Conservation (phyloP, 179 eudicot genomes). For the Beta macrorhiza region DNA sequence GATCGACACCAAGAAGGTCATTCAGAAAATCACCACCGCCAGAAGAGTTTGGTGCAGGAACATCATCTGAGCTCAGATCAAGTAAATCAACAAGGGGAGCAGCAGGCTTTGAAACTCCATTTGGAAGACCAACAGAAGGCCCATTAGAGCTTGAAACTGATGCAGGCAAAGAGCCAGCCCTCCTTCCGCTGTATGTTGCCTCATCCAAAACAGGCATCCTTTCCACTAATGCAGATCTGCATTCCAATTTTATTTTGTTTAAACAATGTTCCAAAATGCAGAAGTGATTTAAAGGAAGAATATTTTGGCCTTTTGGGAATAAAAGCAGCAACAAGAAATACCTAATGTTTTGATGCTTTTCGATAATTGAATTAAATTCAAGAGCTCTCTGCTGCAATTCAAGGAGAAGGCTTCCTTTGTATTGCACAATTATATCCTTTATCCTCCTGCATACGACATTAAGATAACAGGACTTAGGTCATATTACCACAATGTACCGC, state of each 20-base stretch:
- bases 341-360: conserved; percentile 89
- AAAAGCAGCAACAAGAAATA: conserved; percentile 19
- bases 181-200: conserved; percentile 77
- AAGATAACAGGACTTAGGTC: background rate
- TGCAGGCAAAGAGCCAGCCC: conserved; percentile 69
- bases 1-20: conserved; percentile 86
- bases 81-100: conserved; percentile 95
- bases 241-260: conserved; percentile 22
- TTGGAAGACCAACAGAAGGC: conserved; percentile 66
- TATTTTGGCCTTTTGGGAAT: background rate
- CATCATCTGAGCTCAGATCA: conserved; percentile 80
- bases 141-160: conserved; percentile 62
- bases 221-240: conserved; percentile 80
- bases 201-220: conserved; percentile 99
- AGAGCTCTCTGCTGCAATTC: conserved; percentile 95
- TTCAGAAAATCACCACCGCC: conserved; percentile 76
- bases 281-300: background rate
- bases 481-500: background rate
- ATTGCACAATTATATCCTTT: conserved; percentile 61
- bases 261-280: background rate
- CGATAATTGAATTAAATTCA: conserved; percentile 79
- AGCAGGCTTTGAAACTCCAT: conserved; percentile 71
- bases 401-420: conserved; percentile 76
- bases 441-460: conserved; percentile 58
- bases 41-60: conserved; percentile 70